Evolutionary conservation across 2,329 filamentous ascomycete genomes (phyloP).

Genomic region (Hirsutella rhossiliensis): DNA sequence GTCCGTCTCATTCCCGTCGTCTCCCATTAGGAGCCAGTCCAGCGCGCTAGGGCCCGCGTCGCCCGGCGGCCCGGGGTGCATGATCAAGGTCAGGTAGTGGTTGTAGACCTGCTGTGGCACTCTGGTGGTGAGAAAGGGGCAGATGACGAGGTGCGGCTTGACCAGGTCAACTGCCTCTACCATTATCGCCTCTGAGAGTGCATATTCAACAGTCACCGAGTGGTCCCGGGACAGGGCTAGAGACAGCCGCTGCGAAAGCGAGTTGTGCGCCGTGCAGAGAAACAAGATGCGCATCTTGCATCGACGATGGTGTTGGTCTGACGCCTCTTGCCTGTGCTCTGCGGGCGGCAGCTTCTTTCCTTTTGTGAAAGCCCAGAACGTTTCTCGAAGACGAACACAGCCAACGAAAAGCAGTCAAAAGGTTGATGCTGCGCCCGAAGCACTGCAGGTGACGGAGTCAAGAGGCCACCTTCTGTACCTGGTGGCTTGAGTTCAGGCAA

Average conservation of each 20-base stretch:
- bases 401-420: too few relatives aligned
- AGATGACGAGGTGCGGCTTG: constrained; percentile 26
- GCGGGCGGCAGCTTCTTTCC: too few relatives aligned
- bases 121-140: constrained; percentile 26
- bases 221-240: constrained; percentile 21
- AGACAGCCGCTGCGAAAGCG: constrained; percentile 26
- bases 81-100: constrained; percentile 23
- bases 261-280: constrained; percentile 32
- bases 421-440: neutral
- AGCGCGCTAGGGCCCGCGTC: constrained; percentile 28
- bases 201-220: constrained; percentile 27
- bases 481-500: neutral
- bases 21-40: constrained; percentile 29
- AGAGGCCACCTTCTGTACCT: neutral
- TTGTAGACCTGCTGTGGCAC: constrained; percentile 24
- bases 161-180: constrained; percentile 23
- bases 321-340: neutral
- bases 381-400: too few relatives aligned
- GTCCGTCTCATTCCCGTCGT: constrained; percentile 23
- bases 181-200: constrained; percentile 18
- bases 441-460: neutral
- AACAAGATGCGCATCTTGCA: constrained; percentile 25
- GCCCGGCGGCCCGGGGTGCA: constrained; percentile 28
- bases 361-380: too few relatives aligned
- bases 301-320: neutral